phyloP scores from a whole-genome alignment of 306 rosid species.

The Trichosanthes truncata region DNA sequence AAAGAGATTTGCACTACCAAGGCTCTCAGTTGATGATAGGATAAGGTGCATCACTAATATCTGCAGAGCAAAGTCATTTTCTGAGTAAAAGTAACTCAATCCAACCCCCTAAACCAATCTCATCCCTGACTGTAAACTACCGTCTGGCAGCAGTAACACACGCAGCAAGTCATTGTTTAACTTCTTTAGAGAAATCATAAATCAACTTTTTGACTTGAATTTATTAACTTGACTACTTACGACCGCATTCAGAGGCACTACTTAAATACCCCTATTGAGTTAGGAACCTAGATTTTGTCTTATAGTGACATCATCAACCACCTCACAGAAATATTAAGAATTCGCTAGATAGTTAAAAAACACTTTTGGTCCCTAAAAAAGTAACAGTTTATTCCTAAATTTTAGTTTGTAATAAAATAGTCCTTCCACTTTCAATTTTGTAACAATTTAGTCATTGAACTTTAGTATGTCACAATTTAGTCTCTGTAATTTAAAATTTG shows the following conservation, averaged over 20 bases:
- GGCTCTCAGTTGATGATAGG: slow-evolving; percentile 13
- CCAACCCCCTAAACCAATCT: neutral
- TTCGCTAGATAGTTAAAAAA: neutral
- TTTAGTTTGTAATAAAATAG: neutral
- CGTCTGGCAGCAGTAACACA: neutral
- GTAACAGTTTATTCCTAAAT: neutral
- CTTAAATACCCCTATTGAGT: neutral
- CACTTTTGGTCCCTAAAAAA: neutral
- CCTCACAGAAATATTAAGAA: neutral
- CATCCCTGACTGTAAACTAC: neutral
- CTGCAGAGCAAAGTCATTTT: slow-evolving; percentile 28
- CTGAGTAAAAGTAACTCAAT: slow-evolving; percentile 12
- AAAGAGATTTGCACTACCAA: slow-evolving; percentile 13
- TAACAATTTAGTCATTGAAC: too few relatives aligned
- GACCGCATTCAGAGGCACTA: neutral
- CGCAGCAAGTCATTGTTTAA: neutral
- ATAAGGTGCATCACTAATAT: slow-evolving; percentile 26
- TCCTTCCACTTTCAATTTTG: too few relatives aligned
- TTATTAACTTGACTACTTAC: neutral
- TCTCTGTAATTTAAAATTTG: neutral
- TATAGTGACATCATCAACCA: neutral
- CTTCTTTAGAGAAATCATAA: neutral
- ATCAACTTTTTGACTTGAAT: slow-evolving; percentile 1
- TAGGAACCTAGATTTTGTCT: neutral
- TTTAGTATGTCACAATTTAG: neutral